Evolutionary conservation across 305 asterid species (phyloP).

Genomic region (Rubia occidens): DNA sequence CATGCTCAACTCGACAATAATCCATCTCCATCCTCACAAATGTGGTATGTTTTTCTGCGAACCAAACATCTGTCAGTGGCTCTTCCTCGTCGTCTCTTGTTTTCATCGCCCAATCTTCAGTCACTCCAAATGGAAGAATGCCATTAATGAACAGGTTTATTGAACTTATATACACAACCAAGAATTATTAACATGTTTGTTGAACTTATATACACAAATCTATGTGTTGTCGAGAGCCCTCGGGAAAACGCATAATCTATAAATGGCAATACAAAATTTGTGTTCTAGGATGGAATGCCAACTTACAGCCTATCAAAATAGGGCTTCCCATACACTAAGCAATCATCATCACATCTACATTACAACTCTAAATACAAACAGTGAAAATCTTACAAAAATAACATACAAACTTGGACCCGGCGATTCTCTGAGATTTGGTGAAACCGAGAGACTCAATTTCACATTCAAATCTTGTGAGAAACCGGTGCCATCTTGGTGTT

Average conservation of each 20-base stretch:
- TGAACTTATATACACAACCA: too few species aligned
- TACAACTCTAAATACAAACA: not conserved
- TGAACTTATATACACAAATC: too few species aligned
- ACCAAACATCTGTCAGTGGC: conserved; percentile 44
- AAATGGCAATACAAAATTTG: not conserved
- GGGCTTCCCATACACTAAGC: not conserved
- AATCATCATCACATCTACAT: too few species aligned
- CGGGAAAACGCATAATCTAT: not conserved
- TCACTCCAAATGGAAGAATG: conserved; percentile 34
- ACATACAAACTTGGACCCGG: not conserved
- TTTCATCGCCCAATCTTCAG: conserved; percentile 69
- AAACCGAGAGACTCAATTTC: not conserved
- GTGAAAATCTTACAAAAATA: not conserved
- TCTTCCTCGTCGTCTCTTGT: conserved; percentile 48
- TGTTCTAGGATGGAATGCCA: not conserved
- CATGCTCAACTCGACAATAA: conserved; percentile 34
- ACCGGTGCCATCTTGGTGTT: conserved; percentile 91
- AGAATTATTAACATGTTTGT: too few species aligned
- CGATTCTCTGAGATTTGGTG: not conserved
- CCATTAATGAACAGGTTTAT: not conserved
- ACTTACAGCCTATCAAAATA: not conserved
- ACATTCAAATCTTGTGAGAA: conserved; percentile 40
- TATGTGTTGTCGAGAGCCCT: too few species aligned
- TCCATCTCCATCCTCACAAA: conserved; percentile 20
- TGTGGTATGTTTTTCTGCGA: conserved; percentile 21